phyloP scores from a whole-genome alignment of 2,329 filamentous ascomycete genomes.

The Pseudonectria foliicola region DNA sequence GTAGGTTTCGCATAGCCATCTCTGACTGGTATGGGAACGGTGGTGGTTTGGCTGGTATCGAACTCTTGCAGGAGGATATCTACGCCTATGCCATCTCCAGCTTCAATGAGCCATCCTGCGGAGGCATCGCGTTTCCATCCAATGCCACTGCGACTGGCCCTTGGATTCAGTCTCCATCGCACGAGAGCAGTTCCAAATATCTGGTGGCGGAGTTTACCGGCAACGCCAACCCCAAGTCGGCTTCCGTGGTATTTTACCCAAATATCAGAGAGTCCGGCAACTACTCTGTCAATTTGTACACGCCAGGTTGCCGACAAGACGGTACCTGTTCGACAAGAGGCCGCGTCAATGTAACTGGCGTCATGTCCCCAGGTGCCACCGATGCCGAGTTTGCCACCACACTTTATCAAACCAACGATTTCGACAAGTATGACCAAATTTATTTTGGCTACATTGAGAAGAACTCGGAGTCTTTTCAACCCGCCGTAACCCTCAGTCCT shows the following conservation, averaged over 20 bases:
- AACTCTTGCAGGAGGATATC: conserved; percentile 81
- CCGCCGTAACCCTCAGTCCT: conserved; percentile 71
- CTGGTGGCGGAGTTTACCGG: conserved; percentile 59
- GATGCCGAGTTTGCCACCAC: conserved; percentile 47
- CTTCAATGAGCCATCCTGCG: conserved; percentile 85
- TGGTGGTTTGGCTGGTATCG: conserved; percentile 76
- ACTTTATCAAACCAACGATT: conserved; percentile 87
- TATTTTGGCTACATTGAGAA: conserved; percentile 81
- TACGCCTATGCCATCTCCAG: conserved; percentile 75
- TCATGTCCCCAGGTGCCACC: conserved; percentile 48
- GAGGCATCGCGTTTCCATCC: conserved; percentile 53
- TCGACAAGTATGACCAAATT: conserved; percentile 92
- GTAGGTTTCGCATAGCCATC: conserved; percentile 76
- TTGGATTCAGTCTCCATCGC: conserved; percentile 64
- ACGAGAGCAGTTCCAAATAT: conserved; percentile 67
- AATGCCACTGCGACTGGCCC: conserved; percentile 62
- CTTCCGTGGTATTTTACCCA: conserved; percentile 71
- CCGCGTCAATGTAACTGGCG: conserved; percentile 71
- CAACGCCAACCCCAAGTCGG: conserved; percentile 48
- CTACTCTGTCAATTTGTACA: conserved; percentile 87
- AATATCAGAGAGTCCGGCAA: conserved; percentile 85
- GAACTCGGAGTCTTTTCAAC: conserved; percentile 64
- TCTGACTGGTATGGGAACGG: conserved; percentile 81
- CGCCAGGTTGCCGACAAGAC: conserved; percentile 81
- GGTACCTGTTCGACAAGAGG: conserved; percentile 69